These are phyloP conservation scores for Thermothelomyces thermophilus DNA, from an alignment of 2,329 filamentous ascomycete species.

Conservation along the genomic window DNA sequence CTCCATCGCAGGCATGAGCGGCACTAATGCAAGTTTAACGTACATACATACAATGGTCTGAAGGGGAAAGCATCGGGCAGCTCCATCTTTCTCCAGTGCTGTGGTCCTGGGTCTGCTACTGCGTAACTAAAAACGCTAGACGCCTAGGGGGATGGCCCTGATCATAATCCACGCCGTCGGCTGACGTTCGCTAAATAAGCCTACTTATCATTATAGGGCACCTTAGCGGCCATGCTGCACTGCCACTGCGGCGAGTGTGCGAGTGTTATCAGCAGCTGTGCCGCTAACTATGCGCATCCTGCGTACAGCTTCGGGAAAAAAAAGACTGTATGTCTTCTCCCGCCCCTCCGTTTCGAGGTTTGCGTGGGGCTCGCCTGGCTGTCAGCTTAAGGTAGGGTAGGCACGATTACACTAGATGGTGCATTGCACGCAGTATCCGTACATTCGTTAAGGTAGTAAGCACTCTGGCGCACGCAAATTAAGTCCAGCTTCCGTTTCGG, in stretches of 20 bases:
- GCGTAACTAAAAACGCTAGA: slow-evolving; percentile 13
- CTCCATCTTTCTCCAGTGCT: slow-evolving; percentile 16
- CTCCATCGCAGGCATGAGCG: background rate
- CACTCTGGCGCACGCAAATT: background rate
- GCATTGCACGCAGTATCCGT: too few species aligned
- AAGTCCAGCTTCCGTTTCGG: background rate
- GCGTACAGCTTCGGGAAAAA: background rate
- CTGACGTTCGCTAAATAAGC: too few species aligned
- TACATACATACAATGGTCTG: too few species aligned
- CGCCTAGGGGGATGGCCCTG: too few species aligned
- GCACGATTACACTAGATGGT: too few species aligned
- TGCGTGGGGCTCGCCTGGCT: background rate
- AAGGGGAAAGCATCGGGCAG: slow-evolving; percentile 12
- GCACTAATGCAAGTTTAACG: slow-evolving; percentile 24
- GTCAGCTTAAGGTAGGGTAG: too few species aligned
- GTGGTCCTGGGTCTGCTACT: slow-evolving; percentile 10
- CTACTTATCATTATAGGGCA: too few species aligned
- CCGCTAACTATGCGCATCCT: slow-evolving; percentile 10
- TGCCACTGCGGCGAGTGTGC: slow-evolving; percentile 5
- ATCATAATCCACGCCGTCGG: too few species aligned
- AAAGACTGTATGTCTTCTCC: too few species aligned
- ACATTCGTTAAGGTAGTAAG: too few species aligned
- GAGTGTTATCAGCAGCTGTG: background rate
- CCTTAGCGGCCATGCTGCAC: slow-evolving; percentile 10
- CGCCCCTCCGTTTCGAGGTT: background rate